Evolutionary conservation across 2,329 filamentous ascomycete genomes (phyloP).

Genomic region (Emergomyces pasteurianus): DNA sequence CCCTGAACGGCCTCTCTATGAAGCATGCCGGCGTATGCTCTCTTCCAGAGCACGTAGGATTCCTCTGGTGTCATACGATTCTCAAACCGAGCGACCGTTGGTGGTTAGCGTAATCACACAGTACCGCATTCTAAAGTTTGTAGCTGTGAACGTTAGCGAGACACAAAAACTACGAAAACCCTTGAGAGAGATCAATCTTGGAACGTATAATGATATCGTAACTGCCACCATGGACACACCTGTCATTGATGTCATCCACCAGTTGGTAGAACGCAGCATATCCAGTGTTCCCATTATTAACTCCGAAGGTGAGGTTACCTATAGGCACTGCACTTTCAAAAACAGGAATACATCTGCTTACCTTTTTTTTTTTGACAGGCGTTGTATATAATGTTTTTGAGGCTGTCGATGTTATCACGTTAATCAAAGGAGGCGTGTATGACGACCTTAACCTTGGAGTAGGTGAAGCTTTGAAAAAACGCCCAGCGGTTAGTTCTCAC

Average conservation of each 20-base stretch:
- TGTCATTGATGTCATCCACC: slow-evolving; percentile 87
- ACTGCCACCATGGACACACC: slow-evolving; percentile 81
- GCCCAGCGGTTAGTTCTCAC: slow-evolving; percentile 51
- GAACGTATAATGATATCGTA: slow-evolving; percentile 68
- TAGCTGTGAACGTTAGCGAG: slow-evolving; percentile 85
- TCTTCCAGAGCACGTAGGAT: slow-evolving; percentile 87
- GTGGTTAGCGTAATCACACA: slow-evolving; percentile 96
- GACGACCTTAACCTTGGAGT: slow-evolving; percentile 79
- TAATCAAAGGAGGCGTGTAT: slow-evolving; percentile 87
- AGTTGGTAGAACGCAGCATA: slow-evolving; percentile 86
- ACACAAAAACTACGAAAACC: slow-evolving; percentile 83
- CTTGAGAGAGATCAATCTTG: slow-evolving; percentile 69
- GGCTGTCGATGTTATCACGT: slow-evolving; percentile 89
- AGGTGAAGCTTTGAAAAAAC: slow-evolving; percentile 76
- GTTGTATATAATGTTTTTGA: slow-evolving; percentile 91
- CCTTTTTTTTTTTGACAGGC: slow-evolving; percentile 27
- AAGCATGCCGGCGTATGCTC: slow-evolving; percentile 89
- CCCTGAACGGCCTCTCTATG: slow-evolving; percentile 79
- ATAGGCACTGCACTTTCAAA: background rate
- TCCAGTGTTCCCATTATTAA: slow-evolving; percentile 91
- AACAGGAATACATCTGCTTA: background rate
- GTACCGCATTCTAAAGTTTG: slow-evolving; percentile 97
- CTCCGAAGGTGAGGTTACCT: slow-evolving; percentile 36
- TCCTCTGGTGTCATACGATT: slow-evolving; percentile 83
- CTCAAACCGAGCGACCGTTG: slow-evolving; percentile 83